Evolutionary conservation across 2,329 filamentous ascomycete genomes (phyloP).

Genomic region (Shiraia sp.): DNA sequence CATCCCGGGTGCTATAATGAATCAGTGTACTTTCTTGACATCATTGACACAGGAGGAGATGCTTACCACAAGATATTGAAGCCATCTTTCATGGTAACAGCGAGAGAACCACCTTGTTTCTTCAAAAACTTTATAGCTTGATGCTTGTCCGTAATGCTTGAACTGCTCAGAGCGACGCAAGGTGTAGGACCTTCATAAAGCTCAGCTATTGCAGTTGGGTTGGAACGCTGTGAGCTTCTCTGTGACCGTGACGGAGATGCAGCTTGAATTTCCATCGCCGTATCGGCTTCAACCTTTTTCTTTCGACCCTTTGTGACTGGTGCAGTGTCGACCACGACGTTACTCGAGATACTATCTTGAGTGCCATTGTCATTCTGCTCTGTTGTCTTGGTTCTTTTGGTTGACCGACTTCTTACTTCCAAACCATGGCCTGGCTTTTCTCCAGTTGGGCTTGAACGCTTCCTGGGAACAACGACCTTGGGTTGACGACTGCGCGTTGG

Average conservation of each 20-base stretch:
- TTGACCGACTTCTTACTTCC: constrained; percentile 2
- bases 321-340: constrained; percentile 7
- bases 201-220: constrained; percentile 6
- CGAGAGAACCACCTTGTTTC: constrained; percentile 32
- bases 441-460: constrained; percentile 12
- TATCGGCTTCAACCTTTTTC: constrained; percentile 4
- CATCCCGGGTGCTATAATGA: constrained; percentile 41
- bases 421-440: constrained; percentile 2
- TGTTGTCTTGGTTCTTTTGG: constrained; percentile 22
- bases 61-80: constrained; percentile 42
- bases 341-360: constrained; percentile 12
- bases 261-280: constrained; percentile 4
- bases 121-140: constrained; percentile 40
- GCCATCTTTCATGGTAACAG: constrained; percentile 35
- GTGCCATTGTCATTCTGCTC: constrained; percentile 6
- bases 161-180: constrained; percentile 41
- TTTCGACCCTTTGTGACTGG: constrained; percentile 15
- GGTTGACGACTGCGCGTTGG: constrained; percentile 5
- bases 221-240: constrained; percentile 21
- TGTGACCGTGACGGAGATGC: constrained; percentile 20
- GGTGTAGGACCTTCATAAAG: constrained; percentile 31
- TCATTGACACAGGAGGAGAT: neutral
- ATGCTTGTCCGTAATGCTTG: constrained; percentile 25
- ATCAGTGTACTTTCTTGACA: constrained; percentile 13
- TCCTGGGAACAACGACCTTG: constrained; percentile 14